These are phyloP conservation scores for Postia placenta DNA, from an alignment of 768 basidiomycete species.

Conservation along the genomic window DNA sequence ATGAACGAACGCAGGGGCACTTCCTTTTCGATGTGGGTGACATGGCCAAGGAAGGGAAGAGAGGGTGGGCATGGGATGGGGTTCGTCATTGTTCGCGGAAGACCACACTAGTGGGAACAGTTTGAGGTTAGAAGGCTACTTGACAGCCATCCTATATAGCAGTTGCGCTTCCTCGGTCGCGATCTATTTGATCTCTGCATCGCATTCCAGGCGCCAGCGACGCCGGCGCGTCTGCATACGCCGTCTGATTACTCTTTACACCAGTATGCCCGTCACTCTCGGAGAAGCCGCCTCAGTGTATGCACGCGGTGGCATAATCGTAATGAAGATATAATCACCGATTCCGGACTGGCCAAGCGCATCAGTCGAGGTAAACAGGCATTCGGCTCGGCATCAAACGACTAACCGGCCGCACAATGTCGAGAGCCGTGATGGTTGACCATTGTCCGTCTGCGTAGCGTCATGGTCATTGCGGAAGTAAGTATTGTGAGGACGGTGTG, in stretches of 20 bases:
- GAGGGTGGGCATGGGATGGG: constrained; percentile 38
- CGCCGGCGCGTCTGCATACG: neutral
- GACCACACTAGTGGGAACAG: neutral
- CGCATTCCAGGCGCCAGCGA: neutral
- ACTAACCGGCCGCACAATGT: too few relatives aligned
- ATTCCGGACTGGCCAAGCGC: too few relatives aligned
- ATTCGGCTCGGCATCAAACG: too few relatives aligned
- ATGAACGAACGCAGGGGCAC: constrained; percentile 30
- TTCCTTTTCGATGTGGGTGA: constrained; percentile 28
- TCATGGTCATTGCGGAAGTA: too few relatives aligned
- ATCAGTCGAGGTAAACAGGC: too few relatives aligned
- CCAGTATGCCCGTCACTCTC: neutral
- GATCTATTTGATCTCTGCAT: neutral
- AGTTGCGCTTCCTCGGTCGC: neutral
- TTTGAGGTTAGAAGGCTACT: neutral
- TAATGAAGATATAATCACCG: too few relatives aligned
- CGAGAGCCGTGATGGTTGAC: too few relatives aligned
- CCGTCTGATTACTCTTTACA: neutral
- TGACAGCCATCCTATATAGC: neutral
- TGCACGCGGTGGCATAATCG: too few relatives aligned
- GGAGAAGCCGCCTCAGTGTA: neutral
- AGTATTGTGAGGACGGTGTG: too few relatives aligned
- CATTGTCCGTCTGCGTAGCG: too few relatives aligned
- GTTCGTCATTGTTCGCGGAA: constrained; percentile 23
- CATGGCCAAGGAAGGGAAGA: constrained; percentile 37